Base-by-base conservation (phyloP, 176 grass and related monocot species). In the Hyparrhenia diplandra region DNA sequence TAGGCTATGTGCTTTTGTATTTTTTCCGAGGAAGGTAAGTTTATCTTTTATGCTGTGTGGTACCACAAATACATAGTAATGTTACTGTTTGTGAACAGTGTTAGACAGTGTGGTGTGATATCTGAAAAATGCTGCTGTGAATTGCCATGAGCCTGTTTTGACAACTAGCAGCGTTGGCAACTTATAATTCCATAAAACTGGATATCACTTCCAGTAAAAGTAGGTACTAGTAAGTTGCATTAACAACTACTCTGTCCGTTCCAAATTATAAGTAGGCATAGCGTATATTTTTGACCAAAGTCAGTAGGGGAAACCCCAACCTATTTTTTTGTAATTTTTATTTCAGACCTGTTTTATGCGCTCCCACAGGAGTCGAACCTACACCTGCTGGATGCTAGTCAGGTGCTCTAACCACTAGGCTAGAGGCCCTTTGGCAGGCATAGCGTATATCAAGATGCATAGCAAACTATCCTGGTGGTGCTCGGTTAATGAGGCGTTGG, bases 1-100 rank as follows among this genome's bases (percentile, higher is more conserved):
- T 98, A 93, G 95, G 95, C 64, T 98, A 98, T 75, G 90, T 95
- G 91, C 86, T 98, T 70, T 65, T 98, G 36, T 98, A 98, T 93
- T 98, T 98, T 76, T 88, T 98, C 36, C 86, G 83, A 73, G 95
- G 92, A 81, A 94, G 84, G 95, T 98, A 91, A 63, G 71, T 47
- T 81, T 83, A 62, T 64, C 14, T 73, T 36, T 54, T 80, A 37
- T 58, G 5, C 58, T 24, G n/a, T n/a, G n/a, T n/a, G n/a, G n/a
- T n/a, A n/a, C n/a, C n/a, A n/a, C n/a, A n/a, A n/a, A n/a, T n/a
- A n/a, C n/a, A n/a, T n/a, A 78, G 10, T n/a, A 17, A 36, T 67
- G 34, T 37, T 83, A 30, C 67, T 66, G n/a, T n/a, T n/a, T n/a
- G n/a, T n/a, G 61, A 43, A 45, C 49, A 78, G 65, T 67, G 58